Base-by-base conservation (phyloP, 2,329 filamentous ascomycete genomes). In the Talaromyces sp. region DNA sequence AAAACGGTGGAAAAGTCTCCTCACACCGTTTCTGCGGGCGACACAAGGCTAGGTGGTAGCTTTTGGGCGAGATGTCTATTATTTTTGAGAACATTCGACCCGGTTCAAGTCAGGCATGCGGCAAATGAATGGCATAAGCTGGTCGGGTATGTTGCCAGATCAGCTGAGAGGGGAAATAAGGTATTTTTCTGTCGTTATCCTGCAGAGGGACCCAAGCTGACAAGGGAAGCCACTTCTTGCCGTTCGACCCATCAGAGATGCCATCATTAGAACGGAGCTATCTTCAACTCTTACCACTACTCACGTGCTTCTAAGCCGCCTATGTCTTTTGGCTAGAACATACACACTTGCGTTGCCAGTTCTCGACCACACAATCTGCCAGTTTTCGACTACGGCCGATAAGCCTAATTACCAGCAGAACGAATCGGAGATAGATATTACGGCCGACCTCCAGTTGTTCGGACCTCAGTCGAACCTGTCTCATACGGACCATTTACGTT, bases 401-500 rank as follows among this genome's bases (percentile, higher is more conserved):
- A 71, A 69, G 27, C 57, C 64, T 56, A 64, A 70, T 61, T 61
- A 68, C 50, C 62, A 65, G 14, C 65, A 68, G 28, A 71, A 80
- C 10, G 77, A 70, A 5, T 61, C 65, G 14, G 65, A 68, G 23
- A 71, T 80, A 12, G 76, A 69, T 5, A 66, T 72, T 28, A 57
- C 66, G 18, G 75, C 76, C 7, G 76, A 75, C 5, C 65, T 81
- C 30, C 55, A 42, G 44, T 28, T 34, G 5, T 63, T 57, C 23
- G 61, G 58, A 53, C 55, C 56, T n/a, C 75, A 77, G 12, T 68
- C 73, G 3, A 75, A 70, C 44, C 62, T 82, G 16, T 72, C 72
- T n/a, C 74, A 75, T 61, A 72, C 70, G 56, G 75, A 77, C 42
- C 74, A 78, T 50, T 77, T 91, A 23, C 85, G 89, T 70, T 92